These are phyloP conservation scores for Oryza punctata DNA, from an alignment of 176 grass and related monocot species.

Conservation along the genomic window DNA sequence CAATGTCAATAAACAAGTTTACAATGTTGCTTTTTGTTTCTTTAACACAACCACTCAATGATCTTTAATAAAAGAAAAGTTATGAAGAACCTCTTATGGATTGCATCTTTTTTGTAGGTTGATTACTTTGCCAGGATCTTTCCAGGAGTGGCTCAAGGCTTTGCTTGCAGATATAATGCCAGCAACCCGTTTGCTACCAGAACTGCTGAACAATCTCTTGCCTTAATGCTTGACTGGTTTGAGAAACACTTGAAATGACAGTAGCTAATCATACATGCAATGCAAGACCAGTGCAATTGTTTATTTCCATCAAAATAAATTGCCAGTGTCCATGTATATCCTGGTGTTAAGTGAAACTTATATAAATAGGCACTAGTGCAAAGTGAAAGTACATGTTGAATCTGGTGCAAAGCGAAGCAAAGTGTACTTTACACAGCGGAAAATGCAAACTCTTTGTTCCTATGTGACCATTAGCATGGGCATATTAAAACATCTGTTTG, in stretches of 20 bases:
- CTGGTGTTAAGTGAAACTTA: too few relatives aligned
- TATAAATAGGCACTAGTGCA: too few relatives aligned
- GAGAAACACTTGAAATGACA: slow-evolving; percentile 24
- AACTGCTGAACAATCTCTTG: slow-evolving; percentile 2
- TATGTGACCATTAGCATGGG: background rate
- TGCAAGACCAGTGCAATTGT: background rate
- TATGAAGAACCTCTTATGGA: background rate
- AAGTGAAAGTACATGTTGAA: too few relatives aligned
- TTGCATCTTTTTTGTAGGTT: slow-evolving; percentile 20
- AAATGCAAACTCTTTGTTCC: too few relatives aligned
- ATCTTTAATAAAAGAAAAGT: background rate
- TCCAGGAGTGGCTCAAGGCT: slow-evolving; percentile 13
- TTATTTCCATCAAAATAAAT: background rate
- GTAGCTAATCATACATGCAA: too few relatives aligned
- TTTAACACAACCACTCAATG: background rate
- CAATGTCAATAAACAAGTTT: too few relatives aligned
- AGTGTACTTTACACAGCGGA: too few relatives aligned
- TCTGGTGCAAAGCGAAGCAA: too few relatives aligned
- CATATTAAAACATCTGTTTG: background rate
- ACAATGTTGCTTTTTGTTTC: too few relatives aligned
- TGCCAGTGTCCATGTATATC: background rate
- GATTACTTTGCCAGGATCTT: slow-evolving; percentile 41
- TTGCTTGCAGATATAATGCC: slow-evolving; percentile 40
- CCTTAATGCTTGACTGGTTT: slow-evolving; percentile 41
- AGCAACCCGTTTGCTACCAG: slow-evolving; percentile 26